Base-by-base conservation (phyloP, 805 yeast genomes). In the Lachancea fermentati region DNA sequence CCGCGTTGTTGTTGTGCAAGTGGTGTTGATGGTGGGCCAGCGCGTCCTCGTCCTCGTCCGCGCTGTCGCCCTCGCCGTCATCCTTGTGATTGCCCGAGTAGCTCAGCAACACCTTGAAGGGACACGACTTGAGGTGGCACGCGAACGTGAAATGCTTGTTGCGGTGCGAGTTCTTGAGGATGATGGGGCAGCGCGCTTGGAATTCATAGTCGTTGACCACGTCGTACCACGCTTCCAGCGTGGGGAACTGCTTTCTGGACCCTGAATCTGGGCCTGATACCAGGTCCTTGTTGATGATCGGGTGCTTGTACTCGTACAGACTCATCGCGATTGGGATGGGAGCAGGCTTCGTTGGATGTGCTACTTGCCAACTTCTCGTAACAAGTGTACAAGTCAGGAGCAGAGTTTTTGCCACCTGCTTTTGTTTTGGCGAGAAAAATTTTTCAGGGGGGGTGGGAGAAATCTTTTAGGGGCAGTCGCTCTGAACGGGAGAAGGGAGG, bases 61-160 rank as follows among this genome's bases (percentile, higher is more conserved):
- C 32, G 12, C 15, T 26, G 15, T 35, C 38, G 38, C 28, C 32
- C 7, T 35, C 38, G 13, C 15, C 32, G 19, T 36, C 39, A 16
- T 47, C 51, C 16, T 46, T 45, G 29, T 46, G 46, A 24, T 46
- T 51, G 28, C 56, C 58, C 41, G 55, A 54, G 39, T 58, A 58
- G 42, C 64, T 59, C 26, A 61, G 39, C 32, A 60, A 37, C 14
- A 61, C 57, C 37, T 57, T 60, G 37, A 61, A 61, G 9, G 61
- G 58, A 39, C 66, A 61, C 39, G 50, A 48, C 40, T 60, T 60
- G 35, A 57, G 39, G 45, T 58, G 63, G 40, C 66, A 61, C 29
- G 65, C 63, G 47, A 57, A 61, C 33, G 66, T 61, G 46, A 57
- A 61, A 47, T 61, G 65, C 36, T 55, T 61, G 40, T 58, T 58